Base-by-base conservation (phyloP, 805 yeast species). In the Kodamaea fukazawae region DNA sequence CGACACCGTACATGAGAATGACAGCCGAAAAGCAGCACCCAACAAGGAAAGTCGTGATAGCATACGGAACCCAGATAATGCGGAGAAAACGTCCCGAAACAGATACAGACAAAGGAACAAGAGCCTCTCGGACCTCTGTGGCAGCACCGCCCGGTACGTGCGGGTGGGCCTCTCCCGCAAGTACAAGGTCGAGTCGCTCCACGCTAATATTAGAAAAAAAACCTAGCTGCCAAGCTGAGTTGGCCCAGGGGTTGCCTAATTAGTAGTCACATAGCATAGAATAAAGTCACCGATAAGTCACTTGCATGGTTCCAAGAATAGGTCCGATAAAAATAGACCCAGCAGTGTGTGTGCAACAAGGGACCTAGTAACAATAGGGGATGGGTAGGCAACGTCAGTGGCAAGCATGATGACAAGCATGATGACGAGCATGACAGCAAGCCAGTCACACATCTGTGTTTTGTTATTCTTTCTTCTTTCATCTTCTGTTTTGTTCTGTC, bases 111-210 rank as follows among this genome's bases (percentile, higher is more conserved):
- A 20, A 20, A 33, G 28, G 23, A 42, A 39, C 26, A 37, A 31
- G 12, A 44, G 44, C 30, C 34, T 46, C 18, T 47, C 50, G 3
- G 50, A 46, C n/a, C 32, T 46, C 7, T 41, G 46, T 29, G 42
- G 43, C 11, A 7, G 6, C 16, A 26, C 13, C 11, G 14, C 16
- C 11, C 17, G 18, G 14, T 16, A 13, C 7, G 15, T 29, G 26
- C 35, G 61, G 34, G 63, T 59, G 7, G 66, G 66, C 9, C 45
- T 60, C 23, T 58, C 64, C 5, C 52, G 46, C 36, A 45, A 50
- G 32, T 38, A 36, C 12, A 51, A 43, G 32, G 43, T 60, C 6
- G 66, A 60, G 9, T 27, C 43, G 4, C 36, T 43, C 13, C 42
- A 38, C 32, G 32, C 15, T 17, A 39, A 43, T 18, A 30, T 38